These are phyloP conservation scores for Castanopsis chinensis DNA, from an alignment of 306 rosid genomes.

Conservation along the genomic window DNA sequence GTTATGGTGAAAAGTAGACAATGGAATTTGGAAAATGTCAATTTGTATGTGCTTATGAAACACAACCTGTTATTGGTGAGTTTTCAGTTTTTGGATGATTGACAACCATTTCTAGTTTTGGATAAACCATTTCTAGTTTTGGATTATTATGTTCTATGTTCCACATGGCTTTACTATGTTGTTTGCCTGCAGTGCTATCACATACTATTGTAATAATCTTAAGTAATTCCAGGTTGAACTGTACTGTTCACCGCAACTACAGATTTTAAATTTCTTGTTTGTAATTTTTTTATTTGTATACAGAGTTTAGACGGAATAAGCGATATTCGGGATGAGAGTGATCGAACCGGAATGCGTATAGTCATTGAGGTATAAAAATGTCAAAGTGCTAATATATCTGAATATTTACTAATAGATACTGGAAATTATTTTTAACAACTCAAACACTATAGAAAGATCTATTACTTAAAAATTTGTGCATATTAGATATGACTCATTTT, in stretches of 20 bases:
- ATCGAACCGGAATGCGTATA: conserved; percentile 95
- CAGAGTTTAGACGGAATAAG: conserved; percentile 89
- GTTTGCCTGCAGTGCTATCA: background rate
- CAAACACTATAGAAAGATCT: background rate
- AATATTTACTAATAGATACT: background rate
- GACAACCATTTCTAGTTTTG: background rate
- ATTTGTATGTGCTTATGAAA: conserved; percentile 5
- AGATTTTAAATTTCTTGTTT: conserved; percentile 1
- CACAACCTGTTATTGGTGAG: background rate
- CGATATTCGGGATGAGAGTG: conserved; percentile 97
- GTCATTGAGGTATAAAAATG: conserved; percentile 72
- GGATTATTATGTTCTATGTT: background rate
- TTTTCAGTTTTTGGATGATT: background rate
- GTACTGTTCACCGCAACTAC: conserved; percentile 6
- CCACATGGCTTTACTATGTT: background rate
- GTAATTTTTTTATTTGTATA: background rate
- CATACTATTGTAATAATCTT: background rate
- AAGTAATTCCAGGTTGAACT: background rate
- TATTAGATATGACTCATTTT: conserved; percentile 14
- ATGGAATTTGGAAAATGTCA: background rate
- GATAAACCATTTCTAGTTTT: background rate
- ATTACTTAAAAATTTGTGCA: background rate
- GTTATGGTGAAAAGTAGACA: background rate
- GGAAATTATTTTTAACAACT: background rate
- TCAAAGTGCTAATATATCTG: background rate